A percentile compares a stretch with the other conserved stretches of the same genome.
phyloP scores from a whole-genome alignment of 768 basidiomycete species.

The Suillus subalutaceus region DNA sequence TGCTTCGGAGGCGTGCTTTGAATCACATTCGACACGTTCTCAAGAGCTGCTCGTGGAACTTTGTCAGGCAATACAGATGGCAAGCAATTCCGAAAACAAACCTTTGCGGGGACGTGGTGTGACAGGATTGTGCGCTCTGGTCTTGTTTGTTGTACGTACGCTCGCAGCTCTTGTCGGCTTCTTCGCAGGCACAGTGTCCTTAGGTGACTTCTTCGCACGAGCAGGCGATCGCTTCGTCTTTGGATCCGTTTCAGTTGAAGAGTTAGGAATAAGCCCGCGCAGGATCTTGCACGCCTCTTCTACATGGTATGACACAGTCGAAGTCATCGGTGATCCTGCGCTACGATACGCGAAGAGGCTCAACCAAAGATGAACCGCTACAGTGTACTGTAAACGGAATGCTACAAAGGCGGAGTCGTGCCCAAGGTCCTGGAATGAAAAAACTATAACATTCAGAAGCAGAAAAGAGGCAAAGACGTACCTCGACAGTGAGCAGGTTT shows the following conservation, averaged over 20 bases:
- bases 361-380: slow-evolving; percentile 65
- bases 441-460: not conserved
- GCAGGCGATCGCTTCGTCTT: slow-evolving; percentile 18
- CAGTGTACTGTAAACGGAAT: slow-evolving; percentile 50
- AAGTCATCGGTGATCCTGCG: slow-evolving; percentile 44
- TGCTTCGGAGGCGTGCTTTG: slow-evolving; percentile 9
- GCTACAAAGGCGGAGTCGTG: slow-evolving; percentile 30
- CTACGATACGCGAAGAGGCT: slow-evolving; percentile 71
- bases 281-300: slow-evolving; percentile 57
- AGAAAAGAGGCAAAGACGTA: slow-evolving; percentile 22
- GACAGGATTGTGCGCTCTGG: slow-evolving; percentile 36
- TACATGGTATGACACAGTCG: slow-evolving; percentile 51
- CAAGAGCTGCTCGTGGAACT: slow-evolving; percentile 11
- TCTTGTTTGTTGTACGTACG: slow-evolving; percentile 23
- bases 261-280: slow-evolving; percentile 35
- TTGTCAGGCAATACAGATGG: not conserved
- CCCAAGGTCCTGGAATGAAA: slow-evolving; percentile 29
- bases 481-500: slow-evolving; percentile 43
- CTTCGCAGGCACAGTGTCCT: slow-evolving; percentile 4
- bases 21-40: slow-evolving; percentile 23
- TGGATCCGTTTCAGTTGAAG: slow-evolving; percentile 25
- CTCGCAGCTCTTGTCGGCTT: slow-evolving; percentile 15
- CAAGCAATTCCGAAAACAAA: slow-evolving; percentile 15
- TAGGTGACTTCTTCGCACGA: slow-evolving; percentile 43
- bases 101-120: slow-evolving; percentile 51